Evolutionary conservation across 768 basidiomycete genomes (phyloP).

Genomic region (Mycena capillaripes): DNA sequence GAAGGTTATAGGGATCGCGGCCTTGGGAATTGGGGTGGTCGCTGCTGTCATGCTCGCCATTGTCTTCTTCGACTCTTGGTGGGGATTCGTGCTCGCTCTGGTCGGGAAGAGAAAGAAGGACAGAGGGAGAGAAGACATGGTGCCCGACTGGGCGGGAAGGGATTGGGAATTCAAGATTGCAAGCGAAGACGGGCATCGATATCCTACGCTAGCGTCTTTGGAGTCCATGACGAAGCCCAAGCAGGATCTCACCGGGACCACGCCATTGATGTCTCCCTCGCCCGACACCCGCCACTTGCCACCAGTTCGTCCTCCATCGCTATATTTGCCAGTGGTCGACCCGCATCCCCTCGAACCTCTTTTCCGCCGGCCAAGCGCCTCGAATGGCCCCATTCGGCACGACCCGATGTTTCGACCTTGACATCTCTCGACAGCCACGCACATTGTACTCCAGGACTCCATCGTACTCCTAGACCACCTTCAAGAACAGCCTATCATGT

Average conservation of each 20-base stretch:
- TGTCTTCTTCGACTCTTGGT: constrained; percentile 82
- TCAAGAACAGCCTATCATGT: constrained; percentile 10
- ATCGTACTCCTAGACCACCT: constrained; percentile 2
- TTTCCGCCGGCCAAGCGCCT: constrained; percentile 49
- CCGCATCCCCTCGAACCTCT: constrained; percentile 54
- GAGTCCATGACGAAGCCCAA: constrained; percentile 52
- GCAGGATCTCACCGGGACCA: constrained; percentile 15
- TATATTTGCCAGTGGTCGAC: constrained; percentile 44
- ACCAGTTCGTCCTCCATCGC: constrained; percentile 33
- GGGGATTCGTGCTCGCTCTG: constrained; percentile 69
- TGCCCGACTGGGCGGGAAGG: constrained; percentile 74
- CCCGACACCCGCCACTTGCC: constrained; percentile 31
- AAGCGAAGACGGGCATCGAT: constrained; percentile 61
- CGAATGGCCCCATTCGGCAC: constrained; percentile 23
- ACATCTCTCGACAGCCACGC: background rate
- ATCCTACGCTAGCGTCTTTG: constrained; percentile 58
- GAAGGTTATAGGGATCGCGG: constrained; percentile 79
- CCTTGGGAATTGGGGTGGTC: constrained; percentile 73
- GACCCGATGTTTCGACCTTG: background rate
- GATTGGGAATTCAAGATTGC: constrained; percentile 70
- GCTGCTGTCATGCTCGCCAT: constrained; percentile 67
- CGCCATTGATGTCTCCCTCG: constrained; percentile 27
- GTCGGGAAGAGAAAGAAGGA: constrained; percentile 55
- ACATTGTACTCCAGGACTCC: too few species aligned
- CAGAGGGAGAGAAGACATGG: constrained; percentile 63